Percentiles rank a stretch among this genome's conserved stretches.
These are phyloP conservation scores for Vaccinium corymbosum DNA, from an alignment of 148 eudicot species.

Conservation along the genomic window DNA sequence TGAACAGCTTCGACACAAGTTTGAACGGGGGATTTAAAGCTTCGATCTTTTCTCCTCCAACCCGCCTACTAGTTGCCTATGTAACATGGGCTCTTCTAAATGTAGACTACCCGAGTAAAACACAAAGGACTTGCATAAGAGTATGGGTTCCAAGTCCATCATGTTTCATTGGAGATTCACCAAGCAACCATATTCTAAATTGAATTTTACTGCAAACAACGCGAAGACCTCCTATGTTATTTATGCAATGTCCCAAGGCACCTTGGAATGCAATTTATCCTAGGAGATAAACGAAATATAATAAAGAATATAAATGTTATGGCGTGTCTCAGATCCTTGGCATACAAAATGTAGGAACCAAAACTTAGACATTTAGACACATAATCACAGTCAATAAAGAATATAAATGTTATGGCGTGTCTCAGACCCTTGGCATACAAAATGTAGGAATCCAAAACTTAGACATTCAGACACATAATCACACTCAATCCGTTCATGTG, in stretches of 20 bases:
- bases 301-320: not conserved
- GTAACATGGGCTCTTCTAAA: not conserved
- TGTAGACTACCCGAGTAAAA: not conserved
- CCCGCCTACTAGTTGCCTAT: not conserved
- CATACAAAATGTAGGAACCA: not conserved
- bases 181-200: not conserved
- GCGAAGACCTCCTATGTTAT: not conserved
- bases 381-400: not conserved
- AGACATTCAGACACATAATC: not conserved
- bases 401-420: too few relatives aligned
- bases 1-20: not conserved
- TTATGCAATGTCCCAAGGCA: not conserved
- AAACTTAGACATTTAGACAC: not conserved
- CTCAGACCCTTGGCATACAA: not conserved
- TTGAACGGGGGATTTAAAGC: not conserved
- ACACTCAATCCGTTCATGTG: not conserved
- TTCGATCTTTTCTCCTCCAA: not conserved
- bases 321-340: not conserved
- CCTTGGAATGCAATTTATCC: not conserved
- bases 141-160: not conserved
- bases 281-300: not conserved
- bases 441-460: not conserved
- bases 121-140: not conserved
- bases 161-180: not conserved
- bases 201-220: not conserved